Evolutionary conservation across 2,329 filamentous ascomycete genomes (phyloP), one percentile per base, ranked within the genome.

Genomic region (Colletotrichum scovillei): DNA sequence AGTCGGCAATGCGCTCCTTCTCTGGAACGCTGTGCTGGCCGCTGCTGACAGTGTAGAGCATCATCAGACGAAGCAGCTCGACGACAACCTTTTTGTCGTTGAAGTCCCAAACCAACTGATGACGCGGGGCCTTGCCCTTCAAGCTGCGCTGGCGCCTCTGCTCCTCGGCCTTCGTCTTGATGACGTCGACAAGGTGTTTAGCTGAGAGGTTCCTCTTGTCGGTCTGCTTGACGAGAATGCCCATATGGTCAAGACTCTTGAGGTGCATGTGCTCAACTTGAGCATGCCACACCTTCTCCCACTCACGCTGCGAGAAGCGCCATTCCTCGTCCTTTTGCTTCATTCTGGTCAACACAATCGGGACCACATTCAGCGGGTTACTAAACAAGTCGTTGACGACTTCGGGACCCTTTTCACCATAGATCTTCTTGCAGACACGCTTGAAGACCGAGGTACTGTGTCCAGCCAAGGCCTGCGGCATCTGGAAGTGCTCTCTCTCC

Each of bases 311-410:
- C 6, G 95, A 96, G 77, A 97, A 95, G 76, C 97, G 95, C 97
- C 97, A 99, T 79, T 98, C 95, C 82, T 99, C 97, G 57, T 97
- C 92, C 81, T 98, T 98, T 79, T 97, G 94, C 85, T 98, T 98
- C 77, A 99, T 88, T 14, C 97, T 91, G 64, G 94, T 93, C 73
- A 99, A 87, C 32, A 99, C 90, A 49, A 98, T 92, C 0, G 97
- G 97, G 2, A 99, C 91, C 3, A 98, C 95, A 52, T 92, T 92
- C 79, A 94, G 95, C 0, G 97, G 97, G 67, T 94, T 90, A 55
- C 88, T 88, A 80, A 97, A 97, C 84, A 99, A 92, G 79, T 97
- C 93, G 63, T 93, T 92, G 68, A 98, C 94, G 59, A 98, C 95
- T 66, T 95, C 92, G 55, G 92, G 91, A 16, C 97, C 97, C 75